These are phyloP conservation scores for Solanum aculeatissimum DNA, from an alignment of 305 asterid species.

Conservation along the genomic window DNA sequence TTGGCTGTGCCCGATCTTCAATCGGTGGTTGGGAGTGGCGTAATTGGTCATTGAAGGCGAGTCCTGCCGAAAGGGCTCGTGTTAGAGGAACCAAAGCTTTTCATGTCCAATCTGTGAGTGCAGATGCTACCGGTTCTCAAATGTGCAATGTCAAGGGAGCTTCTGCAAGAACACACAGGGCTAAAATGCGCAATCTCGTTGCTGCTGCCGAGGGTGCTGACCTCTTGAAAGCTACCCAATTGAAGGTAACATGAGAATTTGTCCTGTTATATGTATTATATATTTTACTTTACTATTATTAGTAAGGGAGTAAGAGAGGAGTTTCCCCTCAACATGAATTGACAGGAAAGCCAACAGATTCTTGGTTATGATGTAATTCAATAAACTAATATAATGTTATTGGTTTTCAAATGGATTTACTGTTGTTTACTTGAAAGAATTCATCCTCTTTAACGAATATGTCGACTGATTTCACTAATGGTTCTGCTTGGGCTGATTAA, in stretches of 20 bases:
- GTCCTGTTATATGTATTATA: neutral
- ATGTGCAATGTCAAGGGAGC: slow-evolving; percentile 57
- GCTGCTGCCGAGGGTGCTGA: slow-evolving; percentile 99
- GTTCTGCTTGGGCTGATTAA: neutral
- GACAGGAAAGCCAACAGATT: neutral
- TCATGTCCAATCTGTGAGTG: slow-evolving; percentile 25
- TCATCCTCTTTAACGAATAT: neutral
- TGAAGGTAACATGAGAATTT: slow-evolving; percentile 55
- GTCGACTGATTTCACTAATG: neutral
- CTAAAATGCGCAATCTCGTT: slow-evolving; percentile 83
- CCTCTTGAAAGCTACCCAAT: slow-evolving; percentile 86
- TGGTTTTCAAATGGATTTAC: neutral
- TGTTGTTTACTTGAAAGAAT: neutral
- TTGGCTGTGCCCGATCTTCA: slow-evolving; percentile 92
- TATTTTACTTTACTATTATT: neutral
- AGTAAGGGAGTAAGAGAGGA: neutral
- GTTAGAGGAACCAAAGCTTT: slow-evolving; percentile 43
- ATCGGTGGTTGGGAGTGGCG: slow-evolving; percentile 98
- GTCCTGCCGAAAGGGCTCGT: slow-evolving; percentile 69
- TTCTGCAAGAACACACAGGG: slow-evolving; percentile 97
- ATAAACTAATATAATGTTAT: neutral
- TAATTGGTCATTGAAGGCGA: slow-evolving; percentile 74
- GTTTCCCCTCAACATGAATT: neutral
- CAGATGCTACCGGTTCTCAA: slow-evolving; percentile 41
- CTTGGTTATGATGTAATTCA: neutral